phyloP scores from a whole-genome alignment of 2,329 filamentous ascomycete genomes.

The Diatrype stigma region DNA sequence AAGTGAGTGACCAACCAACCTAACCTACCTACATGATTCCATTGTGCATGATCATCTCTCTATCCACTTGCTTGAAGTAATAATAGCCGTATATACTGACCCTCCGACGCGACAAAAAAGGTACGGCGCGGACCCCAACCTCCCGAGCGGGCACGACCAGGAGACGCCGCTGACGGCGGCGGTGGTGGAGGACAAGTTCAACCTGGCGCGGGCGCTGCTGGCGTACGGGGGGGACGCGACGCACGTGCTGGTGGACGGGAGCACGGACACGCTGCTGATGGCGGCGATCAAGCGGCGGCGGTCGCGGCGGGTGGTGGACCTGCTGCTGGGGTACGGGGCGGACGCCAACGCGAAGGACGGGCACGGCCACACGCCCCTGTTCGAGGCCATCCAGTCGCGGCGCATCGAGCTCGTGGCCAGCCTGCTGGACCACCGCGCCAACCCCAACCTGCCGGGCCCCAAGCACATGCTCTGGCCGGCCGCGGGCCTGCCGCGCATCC shows the following conservation, averaged over 20 bases:
- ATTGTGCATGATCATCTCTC: no score
- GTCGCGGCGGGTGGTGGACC: conserved; percentile 40
- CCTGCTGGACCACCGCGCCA: conserved; percentile 55
- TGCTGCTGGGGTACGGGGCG: conserved; percentile 38
- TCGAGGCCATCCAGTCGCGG: conserved; percentile 44
- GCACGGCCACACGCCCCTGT: conserved; percentile 46
- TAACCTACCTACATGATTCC: neutral
- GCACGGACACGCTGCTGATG: conserved; percentile 59
- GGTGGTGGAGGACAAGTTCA: conserved; percentile 47
- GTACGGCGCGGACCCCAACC: conserved; percentile 58
- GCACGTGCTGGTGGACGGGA: conserved; percentile 49
- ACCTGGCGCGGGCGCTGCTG: conserved; percentile 56
- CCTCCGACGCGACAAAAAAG: no score
- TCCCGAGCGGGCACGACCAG: conserved; percentile 42
- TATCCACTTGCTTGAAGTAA: no score
- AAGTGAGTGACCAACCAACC: no score
- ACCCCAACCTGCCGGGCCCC: conserved; percentile 64
- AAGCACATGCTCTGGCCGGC: conserved; percentile 50
- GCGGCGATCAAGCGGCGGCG: conserved; percentile 54
- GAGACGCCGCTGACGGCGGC: conserved; percentile 54
- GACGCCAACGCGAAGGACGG: conserved; percentile 48
- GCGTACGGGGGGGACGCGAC: conserved; percentile 58
- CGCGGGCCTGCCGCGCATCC: conserved; percentile 11
- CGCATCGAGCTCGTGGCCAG: conserved; percentile 42
- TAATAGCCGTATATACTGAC: no score